Conservation (phyloP, 441 rosid genomes). For the Syzygium syzygioides region DNA sequence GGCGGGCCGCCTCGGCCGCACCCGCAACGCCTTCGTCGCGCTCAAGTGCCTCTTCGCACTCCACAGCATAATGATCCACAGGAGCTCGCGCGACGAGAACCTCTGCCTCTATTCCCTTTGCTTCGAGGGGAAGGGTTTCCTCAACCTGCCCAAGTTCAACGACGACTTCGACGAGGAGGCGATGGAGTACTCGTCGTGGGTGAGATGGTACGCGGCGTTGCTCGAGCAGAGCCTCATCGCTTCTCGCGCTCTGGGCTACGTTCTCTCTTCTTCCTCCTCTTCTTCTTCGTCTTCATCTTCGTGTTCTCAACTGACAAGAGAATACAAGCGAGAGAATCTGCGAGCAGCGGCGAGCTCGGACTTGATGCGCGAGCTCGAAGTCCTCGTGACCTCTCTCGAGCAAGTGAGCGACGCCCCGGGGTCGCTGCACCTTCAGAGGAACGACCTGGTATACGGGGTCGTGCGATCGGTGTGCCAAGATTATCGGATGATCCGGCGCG, state of each 20-base stretch:
- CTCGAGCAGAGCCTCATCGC: slow-evolving; percentile 36
- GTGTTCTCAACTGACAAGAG: not conserved
- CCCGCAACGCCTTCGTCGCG: slow-evolving; percentile 43
- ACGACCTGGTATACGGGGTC: slow-evolving; percentile 52
- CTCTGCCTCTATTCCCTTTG: slow-evolving; percentile 40
- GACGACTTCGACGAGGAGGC: slow-evolving; percentile 30
- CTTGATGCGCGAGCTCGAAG: slow-evolving; percentile 30
- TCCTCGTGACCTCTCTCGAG: slow-evolving; percentile 36
- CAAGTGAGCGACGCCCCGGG: slow-evolving; percentile 38
- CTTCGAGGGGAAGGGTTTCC: slow-evolving; percentile 32
- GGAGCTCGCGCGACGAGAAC: slow-evolving; percentile 27
- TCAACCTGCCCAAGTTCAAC: slow-evolving; percentile 41
- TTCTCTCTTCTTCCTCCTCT: slow-evolving; percentile 9
- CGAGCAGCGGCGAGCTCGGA: slow-evolving; percentile 9
- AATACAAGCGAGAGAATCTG: slow-evolving; percentile 1
- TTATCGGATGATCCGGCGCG: slow-evolving; percentile 35
- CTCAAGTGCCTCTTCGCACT: slow-evolving; percentile 49
- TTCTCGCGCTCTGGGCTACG: slow-evolving; percentile 30
- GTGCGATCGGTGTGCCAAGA: slow-evolving; percentile 53
- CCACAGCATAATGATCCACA: slow-evolving; percentile 30
- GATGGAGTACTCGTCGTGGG: slow-evolving; percentile 50
- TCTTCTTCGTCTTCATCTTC: not conserved
- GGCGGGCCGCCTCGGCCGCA: slow-evolving; percentile 39
- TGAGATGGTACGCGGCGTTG: slow-evolving; percentile 56
- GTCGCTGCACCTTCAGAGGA: slow-evolving; percentile 34